A percentile compares a stretch with the other conserved stretches of the same genome.
phyloP scores from a whole-genome alignment of 306 rosid genomes.

The Crotalaria pallida region DNA sequence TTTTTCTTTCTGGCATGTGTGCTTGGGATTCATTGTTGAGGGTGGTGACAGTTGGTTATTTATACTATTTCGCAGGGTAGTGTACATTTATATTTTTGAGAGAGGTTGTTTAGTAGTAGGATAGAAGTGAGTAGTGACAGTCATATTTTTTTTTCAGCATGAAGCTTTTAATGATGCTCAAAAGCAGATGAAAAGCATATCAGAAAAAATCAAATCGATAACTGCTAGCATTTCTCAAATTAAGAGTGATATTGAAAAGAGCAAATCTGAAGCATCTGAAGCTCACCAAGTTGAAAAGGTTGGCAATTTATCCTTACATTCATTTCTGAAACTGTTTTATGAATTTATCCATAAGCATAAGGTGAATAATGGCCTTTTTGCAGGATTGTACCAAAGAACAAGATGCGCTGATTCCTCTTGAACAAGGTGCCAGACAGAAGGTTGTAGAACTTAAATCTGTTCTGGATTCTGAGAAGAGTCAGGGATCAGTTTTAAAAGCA shows the following conservation, averaged over 20 bases:
- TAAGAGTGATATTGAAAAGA: constrained; percentile 54
- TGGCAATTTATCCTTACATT: constrained; percentile 20
- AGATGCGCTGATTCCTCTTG: constrained; percentile 76
- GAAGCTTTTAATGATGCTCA: constrained; percentile 68
- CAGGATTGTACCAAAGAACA: constrained; percentile 73
- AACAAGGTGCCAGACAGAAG: constrained; percentile 92
- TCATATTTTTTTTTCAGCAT: constrained; percentile 52
- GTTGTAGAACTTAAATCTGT: constrained; percentile 86
- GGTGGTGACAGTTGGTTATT: not conserved
- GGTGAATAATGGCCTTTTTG: constrained; percentile 23
- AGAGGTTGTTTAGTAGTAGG: constrained; percentile 4
- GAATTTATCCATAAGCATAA: not conserved
- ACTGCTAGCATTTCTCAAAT: constrained; percentile 44
- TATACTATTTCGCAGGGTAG: not conserved
- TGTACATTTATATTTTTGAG: not conserved
- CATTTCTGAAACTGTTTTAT: not conserved
- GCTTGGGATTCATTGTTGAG: not conserved
- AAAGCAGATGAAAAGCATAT: constrained; percentile 57
- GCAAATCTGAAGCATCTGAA: constrained; percentile 53
- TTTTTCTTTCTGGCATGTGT: not conserved
- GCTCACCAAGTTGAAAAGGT: constrained; percentile 77
- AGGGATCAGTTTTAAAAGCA: constrained; percentile 81
- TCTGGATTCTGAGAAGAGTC: constrained; percentile 89
- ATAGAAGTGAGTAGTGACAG: constrained; percentile 17
- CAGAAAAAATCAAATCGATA: constrained; percentile 50